Conservation (phyloP, 2,329 filamentous ascomycete genomes). For the Orbilia javanica region DNA sequence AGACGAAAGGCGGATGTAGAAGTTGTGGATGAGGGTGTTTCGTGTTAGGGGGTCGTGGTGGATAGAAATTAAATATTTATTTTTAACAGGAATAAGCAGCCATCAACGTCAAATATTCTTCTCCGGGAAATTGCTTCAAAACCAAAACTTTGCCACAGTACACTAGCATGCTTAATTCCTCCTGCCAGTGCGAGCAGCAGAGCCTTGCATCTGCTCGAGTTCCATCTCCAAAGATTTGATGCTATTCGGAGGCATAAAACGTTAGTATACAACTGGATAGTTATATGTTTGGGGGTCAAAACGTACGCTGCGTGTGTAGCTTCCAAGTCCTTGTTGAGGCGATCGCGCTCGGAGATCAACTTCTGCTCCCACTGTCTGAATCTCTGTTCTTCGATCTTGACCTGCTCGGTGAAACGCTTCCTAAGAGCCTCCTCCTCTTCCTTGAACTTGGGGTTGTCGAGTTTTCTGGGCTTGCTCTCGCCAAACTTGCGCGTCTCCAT, state of each 20-base stretch:
- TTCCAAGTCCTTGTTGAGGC: slow-evolving; percentile 99
- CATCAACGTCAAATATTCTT: slow-evolving; percentile 47
- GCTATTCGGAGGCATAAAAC: slow-evolving; percentile 61
- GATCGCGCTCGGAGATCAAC: slow-evolving; percentile 97
- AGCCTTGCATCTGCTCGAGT: slow-evolving; percentile 92
- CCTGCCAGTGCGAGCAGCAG: slow-evolving; percentile 88
- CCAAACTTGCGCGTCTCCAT: slow-evolving; percentile 99
- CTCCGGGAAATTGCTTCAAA: slow-evolving; percentile 42
- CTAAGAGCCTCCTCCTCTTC: slow-evolving; percentile 98
- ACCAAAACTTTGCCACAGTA: slow-evolving; percentile 11
- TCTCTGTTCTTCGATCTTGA: slow-evolving; percentile 99
- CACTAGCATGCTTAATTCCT: slow-evolving; percentile 75
- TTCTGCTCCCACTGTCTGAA: slow-evolving; percentile 99
- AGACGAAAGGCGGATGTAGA: slow-evolving; percentile 23
- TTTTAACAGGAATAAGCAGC: slow-evolving; percentile 30
- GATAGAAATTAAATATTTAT: slow-evolving; percentile 49
- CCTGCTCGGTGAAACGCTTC: slow-evolving; percentile 99
- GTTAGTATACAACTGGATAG: slow-evolving; percentile 12
- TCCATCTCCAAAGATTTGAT: slow-evolving; percentile 93
- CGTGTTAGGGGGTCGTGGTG: slow-evolving; percentile 36
- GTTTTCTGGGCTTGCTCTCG: slow-evolving; percentile 94
- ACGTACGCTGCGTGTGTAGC: slow-evolving; percentile 84
- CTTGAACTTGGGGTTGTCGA: slow-evolving; percentile 99
- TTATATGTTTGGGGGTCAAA: background rate
- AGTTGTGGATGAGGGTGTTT: slow-evolving; percentile 23